Evolutionary conservation across 352 stramenopile genomes (phyloP), one percentile per base, ranked within the genome.

Genomic region (Thalassiosira oceanica): DNA sequence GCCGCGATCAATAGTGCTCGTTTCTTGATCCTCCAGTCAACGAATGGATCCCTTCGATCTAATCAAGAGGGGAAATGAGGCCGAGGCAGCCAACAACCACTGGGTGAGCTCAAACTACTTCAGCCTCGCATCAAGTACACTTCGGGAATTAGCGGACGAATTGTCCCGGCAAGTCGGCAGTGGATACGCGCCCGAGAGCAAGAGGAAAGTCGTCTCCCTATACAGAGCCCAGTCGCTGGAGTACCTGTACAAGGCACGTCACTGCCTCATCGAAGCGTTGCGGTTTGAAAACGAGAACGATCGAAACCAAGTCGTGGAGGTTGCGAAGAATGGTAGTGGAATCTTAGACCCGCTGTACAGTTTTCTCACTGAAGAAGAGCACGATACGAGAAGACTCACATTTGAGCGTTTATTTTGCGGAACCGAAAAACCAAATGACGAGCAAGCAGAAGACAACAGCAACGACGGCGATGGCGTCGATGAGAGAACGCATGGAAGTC

Each of bases 181-280:
- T 36, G 28, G 46, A 37, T 10, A 16, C 21, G n/a, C 48, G 20
- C n/a, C 18, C 16, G 18, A 42, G 35, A 36, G 48, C 28, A 35
- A 27, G 8, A 53, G 35, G 27, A 78, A 77, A 41, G 67, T 86
- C 37, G 35, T 55, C 7, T 39, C 51, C 15, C 43, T 86, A n/a
- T 86, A 78, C 28, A 41, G 52, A 21, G 33, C 64, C n/a, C 66
- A 87, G 58, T 68, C 65, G 13, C 26, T 69, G 0, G 70, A 87
- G 58, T 87, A 87, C 44, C 60, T 79, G 16, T 55, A 76, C 31
- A 61, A 75, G 49, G 71, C 74, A 11, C 53, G 74, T 20, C 37
- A 78, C 37, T 72, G 48, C 35, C 61, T 87, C 15, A 64, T 82
- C 6, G 26, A 70, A 29, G 70, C 64, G n/a, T 54, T 86, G 31